Evolutionary conservation across 2,329 filamentous ascomycete genomes (phyloP).

Genomic region (Venturia effusa): DNA sequence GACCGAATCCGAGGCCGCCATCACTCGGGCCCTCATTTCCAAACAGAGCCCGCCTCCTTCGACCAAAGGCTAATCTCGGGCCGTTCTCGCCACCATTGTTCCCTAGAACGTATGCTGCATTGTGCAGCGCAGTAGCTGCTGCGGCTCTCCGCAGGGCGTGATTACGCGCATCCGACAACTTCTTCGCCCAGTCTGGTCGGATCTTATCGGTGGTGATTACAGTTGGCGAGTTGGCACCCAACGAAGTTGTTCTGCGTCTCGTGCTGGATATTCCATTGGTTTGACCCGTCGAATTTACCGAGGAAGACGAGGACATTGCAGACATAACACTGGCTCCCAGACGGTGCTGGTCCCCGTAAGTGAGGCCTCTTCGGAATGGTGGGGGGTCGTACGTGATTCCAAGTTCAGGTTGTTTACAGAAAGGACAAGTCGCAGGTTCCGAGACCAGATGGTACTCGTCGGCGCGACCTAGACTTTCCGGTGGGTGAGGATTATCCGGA

Average conservation of each 20-base stretch:
- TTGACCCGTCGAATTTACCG: conserved; percentile 50
- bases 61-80: conserved; percentile 38
- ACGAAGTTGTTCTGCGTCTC: conserved; percentile 51
- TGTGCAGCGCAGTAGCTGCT: conserved; percentile 87
- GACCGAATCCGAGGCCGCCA: conserved; percentile 29
- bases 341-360: conserved; percentile 47
- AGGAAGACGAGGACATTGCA: conserved; percentile 80
- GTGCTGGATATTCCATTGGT: conserved; percentile 22
- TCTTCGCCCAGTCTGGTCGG: conserved; percentile 88
- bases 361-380: conserved; percentile 73
- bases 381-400: conserved; percentile 91
- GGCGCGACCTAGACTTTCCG: conserved; percentile 1
- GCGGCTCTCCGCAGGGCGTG: conserved; percentile 80
- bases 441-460: conserved; percentile 63
- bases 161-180: conserved; percentile 71
- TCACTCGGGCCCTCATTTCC: conserved; percentile 34
- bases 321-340: conserved; percentile 46
- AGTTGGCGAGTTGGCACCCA: conserved; percentile 73
- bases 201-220: conserved; percentile 91
- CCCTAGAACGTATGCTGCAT: conserved; percentile 82
- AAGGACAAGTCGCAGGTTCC: conserved; percentile 85
- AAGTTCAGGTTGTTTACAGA: conserved; percentile 90
- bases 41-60: conserved; percentile 41
- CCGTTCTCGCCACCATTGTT: conserved; percentile 34
- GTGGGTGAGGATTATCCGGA: conserved; percentile 30